Evolutionary conservation across 768 basidiomycete species (phyloP).

Genomic region (Tulasnella sp.): DNA sequence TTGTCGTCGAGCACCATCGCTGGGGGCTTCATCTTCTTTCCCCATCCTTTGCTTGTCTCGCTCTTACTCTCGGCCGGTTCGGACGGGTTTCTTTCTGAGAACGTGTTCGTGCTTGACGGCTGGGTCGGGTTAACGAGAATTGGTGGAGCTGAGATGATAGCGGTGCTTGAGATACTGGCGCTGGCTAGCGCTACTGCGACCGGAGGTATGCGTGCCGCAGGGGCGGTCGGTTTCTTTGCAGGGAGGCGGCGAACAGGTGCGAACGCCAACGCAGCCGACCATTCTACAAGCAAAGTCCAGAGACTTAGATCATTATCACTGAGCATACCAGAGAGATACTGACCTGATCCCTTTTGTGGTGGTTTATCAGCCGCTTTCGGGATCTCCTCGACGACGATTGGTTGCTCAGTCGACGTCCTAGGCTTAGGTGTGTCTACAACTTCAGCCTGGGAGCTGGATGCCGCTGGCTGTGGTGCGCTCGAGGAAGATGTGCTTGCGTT

Average conservation of each 20-base stretch:
- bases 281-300: conserved; percentile 40
- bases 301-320: conserved; percentile 15
- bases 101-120: conserved; percentile 26
- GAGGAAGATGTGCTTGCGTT: conserved; percentile 41
- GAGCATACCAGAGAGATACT: background rate
- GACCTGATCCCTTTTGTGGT: conserved; percentile 14
- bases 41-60: conserved; percentile 51
- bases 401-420: conserved; percentile 20
- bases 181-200: conserved; percentile 43
- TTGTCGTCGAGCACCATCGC: conserved; percentile 86
- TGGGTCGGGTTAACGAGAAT: conserved; percentile 35
- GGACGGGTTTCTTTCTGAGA: background rate
- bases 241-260: conserved; percentile 60
- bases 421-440: conserved; percentile 17
- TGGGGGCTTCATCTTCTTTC: conserved; percentile 81
- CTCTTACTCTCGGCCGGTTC: background rate
- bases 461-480: conserved; percentile 30
- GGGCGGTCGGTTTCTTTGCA: conserved; percentile 42
- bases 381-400: conserved; percentile 22
- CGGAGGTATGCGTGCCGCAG: conserved; percentile 42
- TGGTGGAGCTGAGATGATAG: conserved; percentile 62
- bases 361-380: conserved; percentile 17
- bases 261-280: conserved; percentile 84
- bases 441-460: conserved; percentile 19
- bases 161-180: conserved; percentile 38